Base-by-base conservation (phyloP, 768 basidiomycete genomes). In the Boletus rubescentipes region DNA sequence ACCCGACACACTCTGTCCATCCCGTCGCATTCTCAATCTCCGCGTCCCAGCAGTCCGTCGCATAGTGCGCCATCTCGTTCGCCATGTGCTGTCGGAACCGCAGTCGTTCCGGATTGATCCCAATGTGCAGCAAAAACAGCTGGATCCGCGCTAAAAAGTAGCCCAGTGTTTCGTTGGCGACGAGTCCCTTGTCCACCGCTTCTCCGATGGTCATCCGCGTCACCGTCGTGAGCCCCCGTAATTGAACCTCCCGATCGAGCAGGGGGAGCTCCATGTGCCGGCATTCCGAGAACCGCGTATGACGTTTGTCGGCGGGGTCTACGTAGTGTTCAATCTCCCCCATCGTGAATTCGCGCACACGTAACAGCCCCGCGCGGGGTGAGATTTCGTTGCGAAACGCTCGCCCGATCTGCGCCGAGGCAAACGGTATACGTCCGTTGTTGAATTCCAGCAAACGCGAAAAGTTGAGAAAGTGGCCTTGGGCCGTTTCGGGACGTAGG, bases 51-150 rank as follows among this genome's bases (percentile, higher is more conserved):
- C 97, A 99, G 74, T 98, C 96, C 36, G 93, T 84, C 50, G 97
- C 96, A 70, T 99, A 99, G 72, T 98, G 97, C 1, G 97, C 97
- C 96, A 98, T 98, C 78, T 98, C 97, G 74, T 98, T 99, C 35
- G 75, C 81, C 97, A 98, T 98, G 71, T 99, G 97, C 67, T 99
- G 97, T 32, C 97, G 81, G 83, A 98, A 98, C 48, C 97, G 84
- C 58, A 98, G 76, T 9, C 93, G 83, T 43, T 67, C 58, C 14
- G 87, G 85, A 75, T 95, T 79, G 72, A 99, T 88, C 55, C 96
- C 97, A 65, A 98, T 92, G 73, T 89, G 89, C 61, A 85, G 63
- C 46, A 98, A 78, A 81, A 95, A 98, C 57, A 86, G 84, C 72
- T 87, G 84, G 65, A 97, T 95, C 49, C 96, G 85, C 43, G 86